phyloP scores from a whole-genome alignment of 352 stramenopile genomes.

The Saprolegnia parasitica region DNA sequence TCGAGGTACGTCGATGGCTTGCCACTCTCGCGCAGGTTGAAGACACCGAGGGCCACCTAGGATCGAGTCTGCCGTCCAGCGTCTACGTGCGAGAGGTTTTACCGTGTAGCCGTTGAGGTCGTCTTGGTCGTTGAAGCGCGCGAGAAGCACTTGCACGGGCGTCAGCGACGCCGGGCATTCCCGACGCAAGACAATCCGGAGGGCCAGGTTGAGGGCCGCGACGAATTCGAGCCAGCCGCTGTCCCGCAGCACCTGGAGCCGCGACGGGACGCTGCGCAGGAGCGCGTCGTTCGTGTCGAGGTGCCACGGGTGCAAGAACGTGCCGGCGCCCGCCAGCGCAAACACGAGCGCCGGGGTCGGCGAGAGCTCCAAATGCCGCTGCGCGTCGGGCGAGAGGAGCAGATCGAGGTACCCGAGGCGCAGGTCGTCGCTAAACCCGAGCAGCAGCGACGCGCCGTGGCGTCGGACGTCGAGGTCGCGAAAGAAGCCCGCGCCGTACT shows the following conservation, averaged over 20 bases:
- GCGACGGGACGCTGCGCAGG: slow-evolving; percentile 62
- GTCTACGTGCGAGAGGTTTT: neutral
- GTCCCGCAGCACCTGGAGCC: slow-evolving; percentile 63
- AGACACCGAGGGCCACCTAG: slow-evolving; percentile 29
- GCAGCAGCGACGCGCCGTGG: slow-evolving; percentile 66
- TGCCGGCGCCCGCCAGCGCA: slow-evolving; percentile 65
- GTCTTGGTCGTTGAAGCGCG: slow-evolving; percentile 57
- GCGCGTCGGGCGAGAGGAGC: slow-evolving; percentile 40
- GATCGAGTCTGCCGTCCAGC: slow-evolving; percentile 25
- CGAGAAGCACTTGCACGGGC: slow-evolving; percentile 47
- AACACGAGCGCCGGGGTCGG: slow-evolving; percentile 34
- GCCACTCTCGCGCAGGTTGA: neutral
- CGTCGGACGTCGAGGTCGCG: slow-evolving; percentile 76
- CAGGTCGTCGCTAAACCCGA: slow-evolving; percentile 72
- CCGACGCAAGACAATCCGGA: slow-evolving; percentile 63
- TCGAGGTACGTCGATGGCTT: neutral
- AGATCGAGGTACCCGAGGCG: slow-evolving; percentile 80
- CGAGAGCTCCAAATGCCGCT: neutral
- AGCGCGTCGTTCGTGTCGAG: slow-evolving; percentile 82
- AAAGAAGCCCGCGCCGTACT: slow-evolving; percentile 70
- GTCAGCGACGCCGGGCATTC: slow-evolving; percentile 29
- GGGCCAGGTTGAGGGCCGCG: slow-evolving; percentile 56
- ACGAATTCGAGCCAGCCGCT: slow-evolving; percentile 84
- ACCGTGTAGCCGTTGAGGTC: slow-evolving; percentile 24
- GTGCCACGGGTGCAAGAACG: slow-evolving; percentile 75